Evolutionary conservation across 371 early-diverging fungal species (phyloP), one percentile per base, ranked within the genome.

Genomic region (Capniomyces stellatus): DNA sequence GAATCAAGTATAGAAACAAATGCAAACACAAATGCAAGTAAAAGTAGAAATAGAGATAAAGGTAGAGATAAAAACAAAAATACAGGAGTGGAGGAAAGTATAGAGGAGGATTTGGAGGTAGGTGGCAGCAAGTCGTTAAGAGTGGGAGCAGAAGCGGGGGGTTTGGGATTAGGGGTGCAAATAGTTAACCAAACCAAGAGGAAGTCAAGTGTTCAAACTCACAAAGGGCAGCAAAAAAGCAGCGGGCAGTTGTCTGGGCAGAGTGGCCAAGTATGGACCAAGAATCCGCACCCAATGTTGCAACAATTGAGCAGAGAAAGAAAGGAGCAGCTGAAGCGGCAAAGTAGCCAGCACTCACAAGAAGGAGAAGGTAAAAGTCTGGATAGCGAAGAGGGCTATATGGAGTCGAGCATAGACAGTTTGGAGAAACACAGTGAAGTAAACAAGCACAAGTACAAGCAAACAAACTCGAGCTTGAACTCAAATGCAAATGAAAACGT

Each of bases 261-360:
- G 46, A 46, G 40, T 3, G 29, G 29, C 19, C 23, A 23, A 29
- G 25, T 18, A 8, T 43, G 44, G 42, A 27, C 18, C 2, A 52
- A 42, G 6, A 19, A 13, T 42, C 2, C 40, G 10, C 53, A 52
- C n/a, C 53, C 53, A 28, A 52, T 52, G 53, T 31, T 52, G 18
- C 42, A 42, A 41, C 53, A 52, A 41, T 24, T 52, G n/a, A 43
- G 43, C 25, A 24, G 47, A 24, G 53, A 52, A 31, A 24, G 53
- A 24, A 52, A 52, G 47, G 44, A 52, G 19, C 53, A 52, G 30
- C 27, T 49, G 15, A 49, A 49, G 28, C 4, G 18, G 18, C 25
- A 13, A 6, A 29, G 18, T 29, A 23, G 3, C 3, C 23, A 49
- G 28, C 35, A 15, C 6, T 10, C 35, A 35, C 35, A 35, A 15